These are phyloP conservation scores for Acacia concinna DNA, from an alignment of 331 rosid genomes.

Conservation along the genomic window DNA sequence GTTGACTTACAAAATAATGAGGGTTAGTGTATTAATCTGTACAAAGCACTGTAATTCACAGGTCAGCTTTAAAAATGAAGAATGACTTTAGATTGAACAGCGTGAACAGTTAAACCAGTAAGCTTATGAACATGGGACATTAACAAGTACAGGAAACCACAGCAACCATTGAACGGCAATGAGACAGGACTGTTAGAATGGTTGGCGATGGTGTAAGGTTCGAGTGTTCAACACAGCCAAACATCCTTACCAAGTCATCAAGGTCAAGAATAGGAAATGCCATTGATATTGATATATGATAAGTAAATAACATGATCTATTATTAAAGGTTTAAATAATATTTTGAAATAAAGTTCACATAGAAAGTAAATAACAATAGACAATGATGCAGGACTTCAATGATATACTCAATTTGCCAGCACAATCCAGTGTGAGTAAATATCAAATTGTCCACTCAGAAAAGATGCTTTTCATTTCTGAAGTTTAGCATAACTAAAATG, in stretches of 20 bases:
- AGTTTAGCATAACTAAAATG: neutral
- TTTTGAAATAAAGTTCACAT: neutral
- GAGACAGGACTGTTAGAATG: neutral
- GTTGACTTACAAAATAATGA: neutral
- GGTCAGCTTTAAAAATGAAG: neutral
- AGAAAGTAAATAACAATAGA: constrained; percentile 1
- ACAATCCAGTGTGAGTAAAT: neutral
- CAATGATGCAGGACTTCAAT: neutral
- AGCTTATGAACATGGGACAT: constrained; percentile 12
- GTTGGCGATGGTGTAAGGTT: neutral
- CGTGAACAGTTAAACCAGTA: neutral
- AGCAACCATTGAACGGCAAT: neutral
- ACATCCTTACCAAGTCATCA: neutral
- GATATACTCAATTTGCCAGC: neutral
- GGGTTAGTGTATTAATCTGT: neutral
- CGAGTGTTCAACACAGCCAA: constrained; percentile 8
- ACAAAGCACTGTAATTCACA: constrained; percentile 5
- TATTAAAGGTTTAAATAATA: neutral
- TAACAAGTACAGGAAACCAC: constrained; percentile 6
- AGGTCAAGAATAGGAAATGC: neutral
- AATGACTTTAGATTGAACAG: constrained; percentile 9
- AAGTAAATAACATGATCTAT: constrained; percentile 14
- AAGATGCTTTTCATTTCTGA: neutral
- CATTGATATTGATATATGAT: neutral
- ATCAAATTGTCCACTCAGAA: neutral